These are phyloP conservation scores for Lablab purpureus DNA, from an alignment of 306 rosid species.

Conservation along the genomic window DNA sequence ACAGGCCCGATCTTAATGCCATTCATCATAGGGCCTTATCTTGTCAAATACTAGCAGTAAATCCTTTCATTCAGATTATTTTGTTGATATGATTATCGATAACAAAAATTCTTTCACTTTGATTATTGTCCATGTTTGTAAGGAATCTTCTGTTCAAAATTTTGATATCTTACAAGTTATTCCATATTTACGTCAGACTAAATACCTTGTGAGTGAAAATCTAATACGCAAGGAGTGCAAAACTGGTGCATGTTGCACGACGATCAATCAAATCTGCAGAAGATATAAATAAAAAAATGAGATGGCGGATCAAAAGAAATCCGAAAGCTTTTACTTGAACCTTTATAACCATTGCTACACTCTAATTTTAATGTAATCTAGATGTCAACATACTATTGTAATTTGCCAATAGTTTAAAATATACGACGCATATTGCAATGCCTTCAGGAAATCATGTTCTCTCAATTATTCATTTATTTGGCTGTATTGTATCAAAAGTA, in stretches of 20 bases:
- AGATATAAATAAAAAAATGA: background rate
- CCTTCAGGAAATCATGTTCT: background rate
- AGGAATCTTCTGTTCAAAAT: background rate
- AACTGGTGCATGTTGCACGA: background rate
- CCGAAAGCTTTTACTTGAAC: background rate
- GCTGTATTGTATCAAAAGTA: background rate
- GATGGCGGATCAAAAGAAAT: background rate
- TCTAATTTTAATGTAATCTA: background rate
- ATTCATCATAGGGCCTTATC: background rate
- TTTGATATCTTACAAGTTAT: slow-evolving; percentile 9
- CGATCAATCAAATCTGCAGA: background rate
- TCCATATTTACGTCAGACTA: slow-evolving; percentile 6
- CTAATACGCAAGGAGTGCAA: background rate
- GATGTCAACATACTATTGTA: background rate
- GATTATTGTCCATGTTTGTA: background rate
- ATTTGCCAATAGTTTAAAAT: background rate
- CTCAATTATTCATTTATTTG: slow-evolving; percentile 18
- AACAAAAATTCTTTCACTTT: background rate
- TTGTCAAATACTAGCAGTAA: slow-evolving; percentile 33
- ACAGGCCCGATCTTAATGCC: slow-evolving; percentile 1
- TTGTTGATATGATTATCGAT: background rate
- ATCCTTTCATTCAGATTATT: slow-evolving; percentile 37
- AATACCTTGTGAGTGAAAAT: background rate
- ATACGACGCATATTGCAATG: background rate
- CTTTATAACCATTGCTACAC: background rate